A percentile compares a stretch with the other conserved stretches of the same genome.
These are phyloP conservation scores for Hymenoscyphus infarciens DNA, from an alignment of 2,329 filamentous ascomycete species.

Conservation along the genomic window DNA sequence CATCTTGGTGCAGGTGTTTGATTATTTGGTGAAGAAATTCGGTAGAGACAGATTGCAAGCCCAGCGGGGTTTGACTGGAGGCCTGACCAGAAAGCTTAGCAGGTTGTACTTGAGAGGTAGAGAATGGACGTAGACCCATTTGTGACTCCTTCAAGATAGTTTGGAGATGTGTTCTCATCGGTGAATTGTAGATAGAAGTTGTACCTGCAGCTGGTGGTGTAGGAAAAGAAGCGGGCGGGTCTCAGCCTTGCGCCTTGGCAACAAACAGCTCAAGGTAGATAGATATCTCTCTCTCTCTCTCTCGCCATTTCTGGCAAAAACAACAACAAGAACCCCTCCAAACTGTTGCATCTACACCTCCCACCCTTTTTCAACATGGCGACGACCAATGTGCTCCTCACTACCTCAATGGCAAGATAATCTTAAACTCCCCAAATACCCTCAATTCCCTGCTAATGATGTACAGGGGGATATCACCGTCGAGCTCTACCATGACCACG, in stretches of 20 bases:
- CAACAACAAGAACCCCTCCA: not conserved
- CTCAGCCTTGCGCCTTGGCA: slow-evolving; percentile 3
- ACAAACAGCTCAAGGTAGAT: not conserved
- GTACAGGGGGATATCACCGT: slow-evolving; percentile 73
- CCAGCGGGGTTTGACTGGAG: not conserved
- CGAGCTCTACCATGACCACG: slow-evolving; percentile 87
- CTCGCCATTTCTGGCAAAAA: not conserved
- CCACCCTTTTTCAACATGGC: slow-evolving; percentile 51
- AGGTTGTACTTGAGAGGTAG: not conserved
- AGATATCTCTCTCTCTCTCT: too few species aligned
- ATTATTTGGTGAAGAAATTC: not conserved
- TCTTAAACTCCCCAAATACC: not conserved
- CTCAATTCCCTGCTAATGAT: slow-evolving; percentile 6
- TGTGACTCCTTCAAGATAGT: not conserved
- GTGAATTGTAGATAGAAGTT: not conserved
- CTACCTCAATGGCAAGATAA: slow-evolving; percentile 70
- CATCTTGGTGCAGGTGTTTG: slow-evolving; percentile 9
- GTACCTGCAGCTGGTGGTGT: too few species aligned
- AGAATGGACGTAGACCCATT: not conserved
- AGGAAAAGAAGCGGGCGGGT: not conserved
- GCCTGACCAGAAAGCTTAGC: not conserved
- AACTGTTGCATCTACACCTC: not conserved
- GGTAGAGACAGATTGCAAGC: not conserved
- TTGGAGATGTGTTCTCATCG: not conserved
- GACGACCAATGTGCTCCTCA: slow-evolving; percentile 74